Base-by-base conservation (phyloP, 106 monocot genomes). In the Phalaenopsis equestris region DNA sequence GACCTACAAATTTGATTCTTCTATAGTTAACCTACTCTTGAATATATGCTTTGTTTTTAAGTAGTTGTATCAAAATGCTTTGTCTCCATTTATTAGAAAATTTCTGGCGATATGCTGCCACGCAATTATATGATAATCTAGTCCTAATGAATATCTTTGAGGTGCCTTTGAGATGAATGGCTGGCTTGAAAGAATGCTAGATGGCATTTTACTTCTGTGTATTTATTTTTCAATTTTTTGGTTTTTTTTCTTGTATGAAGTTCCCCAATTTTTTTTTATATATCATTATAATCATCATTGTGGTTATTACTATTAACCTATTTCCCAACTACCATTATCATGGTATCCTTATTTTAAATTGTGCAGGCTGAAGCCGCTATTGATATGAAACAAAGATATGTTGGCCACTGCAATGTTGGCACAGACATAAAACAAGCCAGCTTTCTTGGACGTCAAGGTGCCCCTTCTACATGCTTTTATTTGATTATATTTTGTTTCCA, bases 341-440 rank as follows among this genome's bases (percentile, higher is more conserved):
- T 72, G 36, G 43, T n/a, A 43, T 43, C n/a, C 6, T 45, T 75
- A 75, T 75, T 75, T 75, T 75, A 17, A 45, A 45, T 39, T 19
- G 42, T 92, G 78, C 90, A 99, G 98, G 67, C 81, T 84, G 98
- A 94, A 76, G 76, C 78, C 76, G 92, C 87, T 42, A 79, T 91
- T 75, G 98, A 99, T 82, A 91, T 99, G 98, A 94, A 91, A 78
- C 92, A 92, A 86, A 90, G 94, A 85, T 99, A 91, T 82, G 76
- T 93, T 83, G 98, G 94, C 8, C 98, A 99, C 80, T 99, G 98
- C 89, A 99, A 99, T 88, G 80, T 99, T 42, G 98, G 98, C 41
- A 99, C 98, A 75, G 98, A 99, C 79, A 99, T 99, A 78, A 99
- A 99, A 78, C 98, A 99, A 89, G 94, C 98, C 65, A 99, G 89